These are phyloP conservation scores for Sambucus nigra DNA, from an alignment of 129 eudicot genomes.

Conservation along the genomic window DNA sequence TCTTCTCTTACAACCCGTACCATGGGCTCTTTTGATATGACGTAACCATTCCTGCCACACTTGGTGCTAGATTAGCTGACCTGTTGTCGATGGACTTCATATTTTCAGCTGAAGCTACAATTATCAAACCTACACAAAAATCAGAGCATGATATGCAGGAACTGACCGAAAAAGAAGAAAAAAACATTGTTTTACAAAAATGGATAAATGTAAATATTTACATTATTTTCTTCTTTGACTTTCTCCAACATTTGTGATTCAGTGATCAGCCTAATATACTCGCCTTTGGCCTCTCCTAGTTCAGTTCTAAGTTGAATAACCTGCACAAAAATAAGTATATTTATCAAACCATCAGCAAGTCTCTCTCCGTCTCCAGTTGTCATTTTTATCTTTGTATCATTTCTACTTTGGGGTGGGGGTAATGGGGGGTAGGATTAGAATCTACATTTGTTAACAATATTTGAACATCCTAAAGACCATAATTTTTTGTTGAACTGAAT, in stretches of 20 bases:
- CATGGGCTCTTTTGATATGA: no score
- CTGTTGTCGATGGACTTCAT: background rate
- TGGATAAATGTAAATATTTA: background rate
- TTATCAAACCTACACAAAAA: background rate
- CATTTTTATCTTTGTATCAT: no score
- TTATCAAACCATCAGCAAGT: background rate
- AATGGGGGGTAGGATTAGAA: no score
- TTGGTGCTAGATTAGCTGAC: background rate
- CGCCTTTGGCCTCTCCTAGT: constrained; percentile 35
- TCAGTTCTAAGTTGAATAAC: constrained; percentile 28
- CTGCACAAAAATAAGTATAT: constrained; percentile 21
- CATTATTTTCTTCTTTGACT: constrained; percentile 25
- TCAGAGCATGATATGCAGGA: background rate
- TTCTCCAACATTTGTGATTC: constrained; percentile 35
- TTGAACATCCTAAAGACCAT: no score
- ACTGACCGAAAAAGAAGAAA: background rate
- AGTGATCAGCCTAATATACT: constrained; percentile 29
- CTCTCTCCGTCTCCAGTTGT: background rate
- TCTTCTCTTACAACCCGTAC: background rate
- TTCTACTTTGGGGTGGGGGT: no score
- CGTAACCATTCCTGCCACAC: background rate
- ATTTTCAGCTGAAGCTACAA: background rate
- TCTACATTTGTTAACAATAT: no score
- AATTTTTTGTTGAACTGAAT: no score
- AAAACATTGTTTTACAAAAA: no score